Percentiles rank a stretch among this genome's conserved stretches.
Conservation (phyloP, 257 asterid species). For the Buddleja alternifolia region DNA sequence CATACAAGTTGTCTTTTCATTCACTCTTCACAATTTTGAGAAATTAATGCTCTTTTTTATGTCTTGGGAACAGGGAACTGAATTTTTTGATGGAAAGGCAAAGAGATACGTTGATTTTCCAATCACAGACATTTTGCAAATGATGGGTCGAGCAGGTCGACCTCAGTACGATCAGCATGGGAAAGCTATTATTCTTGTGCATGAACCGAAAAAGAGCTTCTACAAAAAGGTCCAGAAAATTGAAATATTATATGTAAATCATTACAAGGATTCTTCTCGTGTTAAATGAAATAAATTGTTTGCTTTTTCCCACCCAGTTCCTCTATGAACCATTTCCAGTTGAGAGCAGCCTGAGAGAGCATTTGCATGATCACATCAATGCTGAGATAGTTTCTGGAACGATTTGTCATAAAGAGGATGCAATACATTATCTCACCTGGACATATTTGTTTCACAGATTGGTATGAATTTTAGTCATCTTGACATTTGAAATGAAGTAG, state of each 20-base stretch:
- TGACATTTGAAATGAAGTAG: conserved; percentile 10
- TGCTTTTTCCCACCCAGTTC: conserved; percentile 59
- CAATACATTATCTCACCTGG: conserved; percentile 98
- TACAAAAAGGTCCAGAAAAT: conserved; percentile 72
- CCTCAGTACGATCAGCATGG: conserved; percentile 99
- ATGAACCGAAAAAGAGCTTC: conserved; percentile 98
- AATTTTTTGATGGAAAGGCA: conserved; percentile 87
- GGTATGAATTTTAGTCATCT: conserved; percentile 56
- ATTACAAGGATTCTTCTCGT: conserved; percentile 16
- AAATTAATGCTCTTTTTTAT: conserved; percentile 5
- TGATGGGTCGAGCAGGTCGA: conserved; percentile 99
- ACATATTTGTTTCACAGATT: conserved; percentile 94
- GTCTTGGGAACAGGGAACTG: conserved; percentile 78
- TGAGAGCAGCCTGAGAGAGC: conserved; percentile 98
- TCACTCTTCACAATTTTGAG: conserved; percentile 10
- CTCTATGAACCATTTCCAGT: conserved; percentile 99
- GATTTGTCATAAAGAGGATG: conserved; percentile 89
- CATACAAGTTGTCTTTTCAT: background rate
- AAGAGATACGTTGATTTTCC: conserved; percentile 97
- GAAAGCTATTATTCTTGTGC: conserved; percentile 97
- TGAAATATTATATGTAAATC: conserved; percentile 12
- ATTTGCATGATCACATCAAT: conserved; percentile 91
- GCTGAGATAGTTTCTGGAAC: conserved; percentile 99
- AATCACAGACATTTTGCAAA: conserved; percentile 92
- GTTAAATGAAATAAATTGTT: conserved; percentile 26